Evolutionary conservation across 371 early-diverging fungal species (phyloP), one percentile per base, ranked within the genome.

Genomic region (Saksenaea vasiformis): DNA sequence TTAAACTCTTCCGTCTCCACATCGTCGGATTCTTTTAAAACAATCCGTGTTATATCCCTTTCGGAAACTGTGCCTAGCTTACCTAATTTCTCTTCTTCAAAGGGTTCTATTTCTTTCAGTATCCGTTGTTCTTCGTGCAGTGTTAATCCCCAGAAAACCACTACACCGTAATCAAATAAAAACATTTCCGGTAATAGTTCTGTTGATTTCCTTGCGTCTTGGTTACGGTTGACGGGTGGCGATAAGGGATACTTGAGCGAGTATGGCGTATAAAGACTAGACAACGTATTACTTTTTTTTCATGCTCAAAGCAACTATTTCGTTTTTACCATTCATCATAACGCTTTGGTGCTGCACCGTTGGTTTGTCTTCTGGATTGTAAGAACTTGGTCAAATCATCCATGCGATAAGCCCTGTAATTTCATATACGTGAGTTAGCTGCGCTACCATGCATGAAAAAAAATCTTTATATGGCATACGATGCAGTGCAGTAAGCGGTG

Each of bases 61-160:
- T 44, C 44, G 22, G 11, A 19, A 3, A 10, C 36, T 27, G 14
- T 51, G 11, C 10, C 24, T 54, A 17, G 5, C 55, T 34, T 70
- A 88, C 87, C 84, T n/a, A 91, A 69, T 51, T 84, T 84, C 61
- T 90, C 90, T 51, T 87, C 88, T 69, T 90, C 92, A 77, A 90
- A 83, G 26, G 87, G 79, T 17, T 77, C 76, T 3, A 95, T 62
- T 56, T 90, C 87, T 7, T 78, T 76, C 61, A 97, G 66, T 59
- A 96, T 79, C 66, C 79, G 77, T 27, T 81, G 74, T 69, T 98
- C 99, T 66, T 97, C 95, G 38, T 79, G 76, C 56, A 91, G 84
- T 3, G 90, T 87, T 83, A 98, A 88, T 19, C 95, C 96, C 99
- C 99, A 98, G 68, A 96, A 88, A 1, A 97, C 97, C 9, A 93